phyloP scores from a whole-genome alignment of 768 basidiomycete species.

The Tylopilus rubrobrunneus region DNA sequence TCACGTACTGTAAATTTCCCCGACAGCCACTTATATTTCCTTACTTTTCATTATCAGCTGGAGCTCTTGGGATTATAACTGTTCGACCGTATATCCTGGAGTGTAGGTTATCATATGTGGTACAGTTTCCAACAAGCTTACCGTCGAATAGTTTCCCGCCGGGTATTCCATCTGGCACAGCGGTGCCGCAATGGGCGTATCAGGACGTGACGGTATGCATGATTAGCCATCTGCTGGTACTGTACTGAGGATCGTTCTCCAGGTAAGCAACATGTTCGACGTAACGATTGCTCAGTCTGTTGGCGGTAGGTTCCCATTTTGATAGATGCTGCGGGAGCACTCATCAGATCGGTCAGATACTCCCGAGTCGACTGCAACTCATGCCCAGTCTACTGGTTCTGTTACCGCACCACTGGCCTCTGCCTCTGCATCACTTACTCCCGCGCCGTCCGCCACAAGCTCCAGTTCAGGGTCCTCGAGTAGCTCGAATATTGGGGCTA shows the following conservation, averaged over 20 bases:
- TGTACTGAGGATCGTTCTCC: conserved; percentile 3
- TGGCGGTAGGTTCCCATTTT: not conserved
- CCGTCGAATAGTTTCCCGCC: conserved; percentile 37
- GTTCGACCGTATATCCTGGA: conserved; percentile 33
- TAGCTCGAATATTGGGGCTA: not conserved
- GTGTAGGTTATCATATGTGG: conserved; percentile 14
- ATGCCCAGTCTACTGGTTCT: conserved; percentile 26
- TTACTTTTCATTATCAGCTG: conserved; percentile 35
- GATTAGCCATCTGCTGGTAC: not conserved
- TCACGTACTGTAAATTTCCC: conserved; percentile 26
- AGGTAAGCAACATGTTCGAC: conserved; percentile 18
- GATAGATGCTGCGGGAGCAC: too few relatives aligned
- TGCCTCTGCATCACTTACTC: conserved; percentile 14
- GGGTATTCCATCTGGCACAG: conserved; percentile 44
- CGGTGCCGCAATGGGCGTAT: conserved; percentile 62
- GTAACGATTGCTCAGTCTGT: not conserved
- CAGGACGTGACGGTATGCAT: conserved; percentile 45
- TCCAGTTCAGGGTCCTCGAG: not conserved
- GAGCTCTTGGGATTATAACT: conserved; percentile 48
- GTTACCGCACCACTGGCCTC: conserved; percentile 1
- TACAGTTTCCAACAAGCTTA: not conserved
- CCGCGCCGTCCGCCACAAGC: not conserved
- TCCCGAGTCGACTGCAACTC: conserved; percentile 1
- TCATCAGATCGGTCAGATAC: not conserved
- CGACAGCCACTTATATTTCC: not conserved